phyloP scores from a whole-genome alignment of 495 filamentous ascomycete genomes.

The Hypoxylon rickii region DNA sequence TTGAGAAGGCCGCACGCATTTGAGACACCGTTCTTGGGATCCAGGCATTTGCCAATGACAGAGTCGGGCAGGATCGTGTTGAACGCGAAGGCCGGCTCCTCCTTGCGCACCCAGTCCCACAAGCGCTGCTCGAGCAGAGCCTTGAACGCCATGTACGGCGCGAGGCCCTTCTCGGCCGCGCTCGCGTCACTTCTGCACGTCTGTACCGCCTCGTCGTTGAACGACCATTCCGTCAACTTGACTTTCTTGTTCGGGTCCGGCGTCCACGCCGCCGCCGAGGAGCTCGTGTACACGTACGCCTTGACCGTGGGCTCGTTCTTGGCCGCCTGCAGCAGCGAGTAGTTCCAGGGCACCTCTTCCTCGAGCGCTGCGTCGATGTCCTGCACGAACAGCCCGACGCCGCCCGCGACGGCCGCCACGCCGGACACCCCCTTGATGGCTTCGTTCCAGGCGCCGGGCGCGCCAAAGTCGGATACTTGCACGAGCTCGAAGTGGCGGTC shows the following conservation, averaged over 20 bases:
- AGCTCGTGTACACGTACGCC: conserved; percentile 38
- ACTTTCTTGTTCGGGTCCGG: conserved; percentile 30
- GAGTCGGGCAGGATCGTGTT: conserved; percentile 40
- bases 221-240: conserved; percentile 32
- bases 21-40: conserved; percentile 29
- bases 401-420: conserved; percentile 36
- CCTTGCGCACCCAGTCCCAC: conserved; percentile 43
- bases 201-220: conserved; percentile 38
- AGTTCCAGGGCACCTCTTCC: conserved; percentile 36
- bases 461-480: conserved; percentile 34
- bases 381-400: conserved; percentile 15
- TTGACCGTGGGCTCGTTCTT: conserved; percentile 26
- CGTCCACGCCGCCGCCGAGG: conserved; percentile 42
- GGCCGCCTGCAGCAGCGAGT: conserved; percentile 35
- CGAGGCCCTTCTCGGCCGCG: conserved; percentile 30
- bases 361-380: conserved; percentile 33
- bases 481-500: conserved; percentile 30
- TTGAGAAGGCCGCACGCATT: conserved; percentile 43
- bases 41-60: conserved; percentile 41
- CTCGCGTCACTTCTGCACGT: conserved; percentile 23
- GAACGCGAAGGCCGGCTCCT: conserved; percentile 39
- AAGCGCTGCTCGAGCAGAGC: conserved; percentile 38
- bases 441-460: conserved; percentile 24
- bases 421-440: conserved; percentile 33
- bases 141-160: conserved; percentile 45